phyloP scores from a whole-genome alignment of 768 basidiomycete genomes.

The Phlebiopsis gigantea region DNA sequence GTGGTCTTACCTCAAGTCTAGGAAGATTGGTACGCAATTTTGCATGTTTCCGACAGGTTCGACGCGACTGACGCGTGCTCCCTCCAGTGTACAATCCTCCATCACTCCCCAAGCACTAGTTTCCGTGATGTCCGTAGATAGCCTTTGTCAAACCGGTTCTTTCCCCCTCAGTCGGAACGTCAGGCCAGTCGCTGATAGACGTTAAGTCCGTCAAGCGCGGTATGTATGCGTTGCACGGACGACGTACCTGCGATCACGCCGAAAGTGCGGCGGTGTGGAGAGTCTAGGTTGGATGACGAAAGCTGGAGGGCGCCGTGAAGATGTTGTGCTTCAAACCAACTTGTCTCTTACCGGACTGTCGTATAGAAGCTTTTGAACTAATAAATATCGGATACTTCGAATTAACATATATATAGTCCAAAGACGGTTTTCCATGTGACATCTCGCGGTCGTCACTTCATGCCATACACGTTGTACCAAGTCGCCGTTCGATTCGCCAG shows the following conservation, averaged over 20 bases:
- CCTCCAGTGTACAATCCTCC: conserved; percentile 58
- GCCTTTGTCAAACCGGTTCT: not conserved
- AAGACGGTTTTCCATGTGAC: no score
- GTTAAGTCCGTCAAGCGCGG: not conserved
- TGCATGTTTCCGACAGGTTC: no score
- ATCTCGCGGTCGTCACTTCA: not conserved
- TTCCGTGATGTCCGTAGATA: conserved; percentile 1
- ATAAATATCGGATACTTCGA: conserved; percentile 1
- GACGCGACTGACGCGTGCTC: conserved; percentile 9
- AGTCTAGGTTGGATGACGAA: no score
- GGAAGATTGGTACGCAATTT: conserved; percentile 87
- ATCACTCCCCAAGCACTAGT: conserved; percentile 28
- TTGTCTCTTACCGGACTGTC: not conserved
- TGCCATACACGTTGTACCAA: not conserved
- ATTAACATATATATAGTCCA: not conserved
- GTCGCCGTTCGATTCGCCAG: not conserved
- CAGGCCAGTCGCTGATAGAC: not conserved
- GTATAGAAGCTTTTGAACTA: conserved; percentile 2
- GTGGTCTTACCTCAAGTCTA: conserved; percentile 87
- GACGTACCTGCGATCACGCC: no score
- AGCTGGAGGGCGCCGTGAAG: not conserved
- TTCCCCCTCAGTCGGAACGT: not conserved
- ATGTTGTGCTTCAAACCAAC: not conserved
- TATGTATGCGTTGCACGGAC: no score
- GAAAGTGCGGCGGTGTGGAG: no score